Conservation (phyloP, 495 filamentous ascomycete genomes). For the Penicillium manginii region DNA sequence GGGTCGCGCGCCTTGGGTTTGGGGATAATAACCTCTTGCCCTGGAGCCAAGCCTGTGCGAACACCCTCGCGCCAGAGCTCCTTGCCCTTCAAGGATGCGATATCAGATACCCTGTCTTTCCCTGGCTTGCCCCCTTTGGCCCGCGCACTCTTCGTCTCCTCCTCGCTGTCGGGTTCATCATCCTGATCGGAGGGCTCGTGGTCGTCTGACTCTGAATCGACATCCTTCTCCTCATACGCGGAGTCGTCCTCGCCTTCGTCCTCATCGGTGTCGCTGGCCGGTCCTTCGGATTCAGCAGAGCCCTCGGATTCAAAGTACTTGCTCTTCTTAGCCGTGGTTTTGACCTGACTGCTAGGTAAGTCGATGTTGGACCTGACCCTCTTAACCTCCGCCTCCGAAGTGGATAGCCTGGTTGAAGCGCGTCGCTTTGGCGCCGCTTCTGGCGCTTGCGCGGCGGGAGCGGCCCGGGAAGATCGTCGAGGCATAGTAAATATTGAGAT, state of each 20-base stretch:
- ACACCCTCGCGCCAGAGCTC: conserved; percentile 63
- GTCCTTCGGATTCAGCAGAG: conserved; percentile 34
- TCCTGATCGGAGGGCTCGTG: conserved; percentile 14
- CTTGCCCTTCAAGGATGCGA: conserved; percentile 39
- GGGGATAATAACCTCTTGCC: conserved; percentile 68
- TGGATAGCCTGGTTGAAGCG: conserved; percentile 39
- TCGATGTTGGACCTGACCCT: conserved; percentile 49
- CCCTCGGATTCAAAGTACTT: conserved; percentile 57
- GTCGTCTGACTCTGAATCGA: conserved; percentile 6
- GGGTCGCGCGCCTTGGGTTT: conserved; percentile 70
- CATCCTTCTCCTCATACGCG: conserved; percentile 30
- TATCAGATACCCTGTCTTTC: conserved; percentile 5
- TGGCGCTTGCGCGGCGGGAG: conserved; percentile 40
- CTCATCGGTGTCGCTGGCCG: conserved; percentile 21
- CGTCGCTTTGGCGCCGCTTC: conserved; percentile 44
- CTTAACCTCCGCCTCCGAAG: conserved; percentile 39
- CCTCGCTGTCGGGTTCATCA: conserved; percentile 27
- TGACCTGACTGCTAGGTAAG: conserved; percentile 31
- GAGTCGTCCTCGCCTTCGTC: conserved; percentile 23
- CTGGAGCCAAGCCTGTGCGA: conserved; percentile 59
- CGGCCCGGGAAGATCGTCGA: conserved; percentile 48
- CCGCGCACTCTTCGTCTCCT: conserved; percentile 19
- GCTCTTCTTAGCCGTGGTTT: conserved; percentile 59
- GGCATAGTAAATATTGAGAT: conserved; percentile 31
- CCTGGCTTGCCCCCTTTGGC: conserved; percentile 23